Conservation (phyloP, 208 protist species). For the Leishmania guyanensis region DNA sequence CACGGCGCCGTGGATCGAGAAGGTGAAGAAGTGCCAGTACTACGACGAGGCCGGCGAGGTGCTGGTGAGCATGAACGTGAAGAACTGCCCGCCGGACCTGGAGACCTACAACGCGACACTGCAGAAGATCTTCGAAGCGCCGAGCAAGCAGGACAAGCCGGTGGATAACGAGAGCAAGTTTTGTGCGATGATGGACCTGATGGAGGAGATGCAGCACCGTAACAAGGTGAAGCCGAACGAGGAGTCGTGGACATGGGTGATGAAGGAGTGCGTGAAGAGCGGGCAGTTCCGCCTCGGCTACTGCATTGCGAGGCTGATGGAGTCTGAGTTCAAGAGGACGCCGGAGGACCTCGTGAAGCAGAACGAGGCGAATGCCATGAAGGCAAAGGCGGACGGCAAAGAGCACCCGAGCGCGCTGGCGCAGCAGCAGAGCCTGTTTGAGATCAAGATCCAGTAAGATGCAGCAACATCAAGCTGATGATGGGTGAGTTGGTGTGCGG, state of each 20-base stretch:
- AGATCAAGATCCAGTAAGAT: constrained; percentile 88
- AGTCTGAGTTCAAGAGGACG: constrained; percentile 79
- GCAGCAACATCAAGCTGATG: background rate
- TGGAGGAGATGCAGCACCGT: constrained; percentile 90
- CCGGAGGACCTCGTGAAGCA: constrained; percentile 75
- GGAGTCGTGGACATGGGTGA: constrained; percentile 87
- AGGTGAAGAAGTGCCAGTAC: constrained; percentile 82
- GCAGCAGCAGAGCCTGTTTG: constrained; percentile 77
- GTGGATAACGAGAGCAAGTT: constrained; percentile 89
- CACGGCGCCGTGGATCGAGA: constrained; percentile 83
- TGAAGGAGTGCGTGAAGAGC: constrained; percentile 86
- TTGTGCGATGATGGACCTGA: constrained; percentile 90
- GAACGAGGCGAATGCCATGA: constrained; percentile 81
- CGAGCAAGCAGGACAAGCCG: constrained; percentile 66
- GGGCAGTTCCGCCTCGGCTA: constrained; percentile 85
- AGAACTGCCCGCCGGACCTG: constrained; percentile 90
- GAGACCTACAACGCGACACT: constrained; percentile 88
- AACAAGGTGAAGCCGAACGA: constrained; percentile 88
- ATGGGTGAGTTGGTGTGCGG: background rate
- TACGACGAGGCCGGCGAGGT: constrained; percentile 91
- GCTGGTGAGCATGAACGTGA: constrained; percentile 89
- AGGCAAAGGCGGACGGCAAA: constrained; percentile 85
- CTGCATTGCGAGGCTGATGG: constrained; percentile 76
- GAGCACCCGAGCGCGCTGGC: constrained; percentile 74
- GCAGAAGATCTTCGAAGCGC: constrained; percentile 79